Percentiles rank a stretch among this genome's conserved stretches.
These are phyloP conservation scores for Chytridium lagenaria DNA, from an alignment of 371 early-diverging fungal species.

Conservation along the genomic window DNA sequence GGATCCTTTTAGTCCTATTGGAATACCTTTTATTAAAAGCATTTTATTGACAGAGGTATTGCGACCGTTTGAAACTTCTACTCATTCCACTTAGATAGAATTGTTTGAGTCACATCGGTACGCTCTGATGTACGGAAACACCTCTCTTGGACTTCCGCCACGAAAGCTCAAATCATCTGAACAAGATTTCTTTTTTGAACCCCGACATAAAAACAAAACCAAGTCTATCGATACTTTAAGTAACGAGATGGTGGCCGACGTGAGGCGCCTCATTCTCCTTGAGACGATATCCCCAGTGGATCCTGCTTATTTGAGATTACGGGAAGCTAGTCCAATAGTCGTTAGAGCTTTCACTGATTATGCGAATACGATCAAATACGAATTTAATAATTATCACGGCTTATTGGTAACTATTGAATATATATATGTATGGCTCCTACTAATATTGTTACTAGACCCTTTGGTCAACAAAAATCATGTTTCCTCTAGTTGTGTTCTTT, in stretches of 20 bases:
- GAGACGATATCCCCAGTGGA: not conserved
- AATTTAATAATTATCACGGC: not conserved
- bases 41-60: not conserved
- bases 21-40: not conserved
- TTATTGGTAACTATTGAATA: not conserved
- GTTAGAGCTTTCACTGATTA: not conserved
- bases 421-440: not conserved
- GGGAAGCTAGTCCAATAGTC: not conserved
- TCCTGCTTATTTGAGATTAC: not conserved
- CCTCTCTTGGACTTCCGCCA: not conserved
- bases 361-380: not conserved
- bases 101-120: not conserved
- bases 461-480: not conserved
- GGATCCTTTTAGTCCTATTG: constrained; percentile 1
- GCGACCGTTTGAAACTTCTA: not conserved
- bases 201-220: not conserved
- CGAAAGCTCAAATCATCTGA: not conserved
- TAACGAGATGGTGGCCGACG: not conserved
- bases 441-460: not conserved
- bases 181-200: constrained; percentile 6
- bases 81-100: not conserved
- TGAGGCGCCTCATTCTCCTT: not conserved
- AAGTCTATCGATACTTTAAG: constrained; percentile 1
- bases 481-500: not conserved
- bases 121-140: not conserved